These are phyloP conservation scores for Oryza glaberrima DNA, from an alignment of 176 grass and related monocot species.

Conservation along the genomic window DNA sequence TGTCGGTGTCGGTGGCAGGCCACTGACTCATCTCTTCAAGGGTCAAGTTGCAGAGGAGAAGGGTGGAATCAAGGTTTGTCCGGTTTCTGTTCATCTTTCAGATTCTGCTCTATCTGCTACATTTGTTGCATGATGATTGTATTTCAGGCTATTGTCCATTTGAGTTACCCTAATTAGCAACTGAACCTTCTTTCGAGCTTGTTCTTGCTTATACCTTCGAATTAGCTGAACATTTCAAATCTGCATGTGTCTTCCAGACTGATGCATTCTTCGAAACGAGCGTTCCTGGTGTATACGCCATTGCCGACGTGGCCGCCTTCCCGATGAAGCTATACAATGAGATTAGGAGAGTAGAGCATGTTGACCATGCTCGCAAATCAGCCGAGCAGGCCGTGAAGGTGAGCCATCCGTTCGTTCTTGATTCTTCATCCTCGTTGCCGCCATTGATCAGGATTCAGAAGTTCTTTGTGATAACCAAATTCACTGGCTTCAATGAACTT, in stretches of 20 bases:
- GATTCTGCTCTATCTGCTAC: neutral
- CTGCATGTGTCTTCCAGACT: constrained; percentile 48
- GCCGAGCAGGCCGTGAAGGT: constrained; percentile 91
- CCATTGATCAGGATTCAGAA: neutral
- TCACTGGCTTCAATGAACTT: neutral
- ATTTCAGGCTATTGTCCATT: neutral
- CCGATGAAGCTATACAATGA: constrained; percentile 89
- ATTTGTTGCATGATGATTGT: neutral
- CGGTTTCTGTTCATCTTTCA: constrained; percentile 8
- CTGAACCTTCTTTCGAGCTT: neutral
- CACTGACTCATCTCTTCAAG: constrained; percentile 79
- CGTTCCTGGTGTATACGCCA: constrained; percentile 78
- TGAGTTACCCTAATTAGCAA: neutral
- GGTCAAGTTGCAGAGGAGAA: constrained; percentile 86
- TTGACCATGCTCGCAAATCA: constrained; percentile 88
- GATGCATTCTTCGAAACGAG: constrained; percentile 88
- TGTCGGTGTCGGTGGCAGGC: constrained; percentile 88
- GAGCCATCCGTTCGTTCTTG: neutral
- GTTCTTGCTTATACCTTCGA: neutral
- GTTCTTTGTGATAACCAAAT: neutral
- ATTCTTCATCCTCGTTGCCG: neutral
- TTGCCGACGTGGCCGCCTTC: constrained; percentile 89
- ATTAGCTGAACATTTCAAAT: neutral
- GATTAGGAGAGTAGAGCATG: constrained; percentile 84
- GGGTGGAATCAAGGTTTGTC: constrained; percentile 87